Evolutionary conservation across 2,329 filamentous ascomycete genomes (phyloP), one percentile per base, ranked within the genome.

Genomic region (Aspergillus sp.): DNA sequence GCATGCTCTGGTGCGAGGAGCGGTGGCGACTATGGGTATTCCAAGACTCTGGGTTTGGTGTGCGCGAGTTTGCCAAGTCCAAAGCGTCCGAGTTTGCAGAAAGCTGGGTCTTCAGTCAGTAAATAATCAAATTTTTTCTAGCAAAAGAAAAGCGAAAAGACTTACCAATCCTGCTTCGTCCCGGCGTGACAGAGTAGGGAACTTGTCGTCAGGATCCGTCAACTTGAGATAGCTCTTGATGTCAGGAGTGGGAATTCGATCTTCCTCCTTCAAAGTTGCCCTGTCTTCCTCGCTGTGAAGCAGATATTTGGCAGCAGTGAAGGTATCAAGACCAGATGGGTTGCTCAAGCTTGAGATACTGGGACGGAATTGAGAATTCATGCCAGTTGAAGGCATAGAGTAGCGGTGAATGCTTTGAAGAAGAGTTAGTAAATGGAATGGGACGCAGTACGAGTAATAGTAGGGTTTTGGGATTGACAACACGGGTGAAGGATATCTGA

Each of bases 291-390:
- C 86, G 47, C 87, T 88, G 57, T 89, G 85, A 62, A 96, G 95
- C 32, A 95, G 75, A 60, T 94, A 95, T 43, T 86, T 83, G 27
- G 88, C 81, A 9, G 88, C 90, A 69, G 93, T 90, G 59, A 89
- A 89, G 54, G 88, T 85, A 49, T 93, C 90, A 45, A 95, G 73
- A 33, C 79, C 79, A n/a, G 59, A 52, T 9, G 48, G 46, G 30
- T 52, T 56, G 43, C 51, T 61, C 42, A 61, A 65, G 12, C 49
- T 54, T 33, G 58, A 54, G 10, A 56, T 45, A 19, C 53, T 60
- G 2, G 63, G 54, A n/a, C 63, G 61, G 27, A 60, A 44, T 27
- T 64, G 55, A 38, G 58, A 58, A 35, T 55, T 60, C 33, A 66
- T 50, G 13, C 62, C 65, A 30, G 58, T 88, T 40, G 91, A 86